phyloP scores from a whole-genome alignment of 305 asterid genomes.

The Rubia peregrina region DNA sequence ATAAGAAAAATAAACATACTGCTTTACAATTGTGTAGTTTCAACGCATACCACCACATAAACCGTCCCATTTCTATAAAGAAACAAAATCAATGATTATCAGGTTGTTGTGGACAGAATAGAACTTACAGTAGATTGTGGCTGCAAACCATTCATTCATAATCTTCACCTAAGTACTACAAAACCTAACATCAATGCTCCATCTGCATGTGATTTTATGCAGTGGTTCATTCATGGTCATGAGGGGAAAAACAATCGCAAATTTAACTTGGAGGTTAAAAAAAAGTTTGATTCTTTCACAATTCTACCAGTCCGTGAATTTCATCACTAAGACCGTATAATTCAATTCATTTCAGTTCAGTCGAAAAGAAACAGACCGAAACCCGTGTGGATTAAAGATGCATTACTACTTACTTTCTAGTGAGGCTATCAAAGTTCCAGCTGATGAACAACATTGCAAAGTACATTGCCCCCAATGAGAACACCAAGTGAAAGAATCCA shows the following conservation, averaged over 20 bases:
- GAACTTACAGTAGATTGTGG: slow-evolving; percentile 67
- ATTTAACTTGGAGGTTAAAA: not conserved
- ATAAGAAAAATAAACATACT: no score
- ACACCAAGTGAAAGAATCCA: slow-evolving; percentile 80
- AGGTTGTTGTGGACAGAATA: not conserved
- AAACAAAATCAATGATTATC: not conserved
- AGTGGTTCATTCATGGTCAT: not conserved
- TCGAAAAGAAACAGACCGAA: not conserved
- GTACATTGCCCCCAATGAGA: slow-evolving; percentile 90
- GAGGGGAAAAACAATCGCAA: not conserved
- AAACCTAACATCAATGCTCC: slow-evolving; percentile 97
- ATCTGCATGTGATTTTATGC: slow-evolving; percentile 29
- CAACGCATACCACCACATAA: no score
- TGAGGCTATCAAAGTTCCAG: slow-evolving; percentile 70
- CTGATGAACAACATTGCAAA: slow-evolving; percentile 89
- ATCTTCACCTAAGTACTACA: slow-evolving; percentile 94
- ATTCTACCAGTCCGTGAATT: no score
- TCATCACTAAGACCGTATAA: no score
- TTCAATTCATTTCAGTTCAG: not conserved
- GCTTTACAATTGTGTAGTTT: no score
- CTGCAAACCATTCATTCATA: slow-evolving; percentile 89
- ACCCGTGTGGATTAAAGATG: not conserved
- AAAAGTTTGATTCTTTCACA: no score
- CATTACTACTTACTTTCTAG: slow-evolving; percentile 56
- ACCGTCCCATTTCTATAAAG: no score